Evolutionary conservation across 2,329 filamentous ascomycete species (phyloP), one percentile per base, ranked within the genome.

Genomic region (Colletotrichum sp.): DNA sequence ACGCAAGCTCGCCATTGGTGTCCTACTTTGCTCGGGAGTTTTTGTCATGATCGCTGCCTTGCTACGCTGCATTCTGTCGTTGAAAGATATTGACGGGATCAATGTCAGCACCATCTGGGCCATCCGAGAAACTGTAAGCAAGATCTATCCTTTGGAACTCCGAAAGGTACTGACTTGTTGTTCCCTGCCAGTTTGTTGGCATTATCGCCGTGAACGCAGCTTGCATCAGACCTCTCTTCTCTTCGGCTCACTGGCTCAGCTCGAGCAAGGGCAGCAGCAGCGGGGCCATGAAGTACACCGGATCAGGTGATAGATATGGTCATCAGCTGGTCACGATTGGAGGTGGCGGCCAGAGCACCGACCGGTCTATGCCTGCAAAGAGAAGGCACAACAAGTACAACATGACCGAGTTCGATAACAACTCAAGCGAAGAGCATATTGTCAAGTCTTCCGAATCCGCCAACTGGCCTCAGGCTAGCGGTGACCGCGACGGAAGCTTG

Each of bases 191-290:
- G 83, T 87, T 88, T 57, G 83, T 87, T 36, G 85, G 81, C n/a
- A 85, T 87, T 65, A 83, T 88, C 44, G 85, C 84, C 62, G 84
- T 86, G 66, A 87, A 86, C 71, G 81, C 83, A n/a, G 84, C 86
- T 3, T 81, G 82, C 24, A 86, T 87, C 74, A 86, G 85, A 36
- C 84, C 85, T 4, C 79, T 86, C 16, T 86, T 87, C 80, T 83
- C 81, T 6, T 79, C 78, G 9, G 77, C 79, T 16, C 79, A 79
- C 32, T 84, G 84, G 83, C 79, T 84, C 69, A 79, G 79, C 12
- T 82, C 82, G n/a, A 82, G 81, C 71, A 81, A 83, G 26, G 79
- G 81, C 15, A 82, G 80, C 75, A 83, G 81, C 34, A 79, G 75
- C 26, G 75, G 79, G 10, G 80, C 81, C 62, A 52, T 66, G 48